Evolutionary conservation across 140 eudicot species (phyloP), one percentile per base, ranked within the genome.

Genomic region (Ambrosia hybrid): DNA sequence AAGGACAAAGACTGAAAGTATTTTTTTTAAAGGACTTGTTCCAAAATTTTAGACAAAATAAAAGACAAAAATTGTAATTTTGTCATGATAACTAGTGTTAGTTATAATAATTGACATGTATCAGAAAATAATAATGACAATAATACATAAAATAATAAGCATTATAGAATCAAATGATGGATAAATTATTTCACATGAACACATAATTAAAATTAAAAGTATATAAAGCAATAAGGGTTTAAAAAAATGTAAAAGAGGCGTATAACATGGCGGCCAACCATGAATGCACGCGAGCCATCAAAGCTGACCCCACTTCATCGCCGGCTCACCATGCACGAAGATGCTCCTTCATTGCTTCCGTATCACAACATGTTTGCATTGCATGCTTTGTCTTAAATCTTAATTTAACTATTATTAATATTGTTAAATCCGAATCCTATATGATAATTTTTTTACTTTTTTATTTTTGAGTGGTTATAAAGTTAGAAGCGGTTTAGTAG

Each of bases 291-390:
- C 75, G 75, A 69, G 67, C 62, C 80, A 68, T 57, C 70, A 66
- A 59, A 76, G 75, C 75, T 76, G 80, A 76, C 80, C 80, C 70
- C 75, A 76, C 80, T 68, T 76, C 70, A 38, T 10, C 80, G 80
- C 80, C 75, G 75, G 80, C 53, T 76, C 68, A 68, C 68, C 74
- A 68, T 68, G 80, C 80, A 58, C 75, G 75, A 76, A 51, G 75
- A 68, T 75, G 79, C 79, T 65, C 58, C 45, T 34, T 73, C 56
- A 6, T 66, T 45, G 34, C 38, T 17, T 66, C 1, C 36, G 49
- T 33, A 13, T 37, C 11, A 45, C 33, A 34, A 10, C 17, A 68
- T 30, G 37, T 65, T 66, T 17, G 70, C 75, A 68, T 76, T 17
- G 70, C 75, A 68, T 76, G 75, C 75, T 76, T 76, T 68, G 13